A percentile compares a stretch with the other conserved stretches of the same genome.
Conservation (phyloP, 352 stramenopile genomes). For the Phytophthora citricola region DNA sequence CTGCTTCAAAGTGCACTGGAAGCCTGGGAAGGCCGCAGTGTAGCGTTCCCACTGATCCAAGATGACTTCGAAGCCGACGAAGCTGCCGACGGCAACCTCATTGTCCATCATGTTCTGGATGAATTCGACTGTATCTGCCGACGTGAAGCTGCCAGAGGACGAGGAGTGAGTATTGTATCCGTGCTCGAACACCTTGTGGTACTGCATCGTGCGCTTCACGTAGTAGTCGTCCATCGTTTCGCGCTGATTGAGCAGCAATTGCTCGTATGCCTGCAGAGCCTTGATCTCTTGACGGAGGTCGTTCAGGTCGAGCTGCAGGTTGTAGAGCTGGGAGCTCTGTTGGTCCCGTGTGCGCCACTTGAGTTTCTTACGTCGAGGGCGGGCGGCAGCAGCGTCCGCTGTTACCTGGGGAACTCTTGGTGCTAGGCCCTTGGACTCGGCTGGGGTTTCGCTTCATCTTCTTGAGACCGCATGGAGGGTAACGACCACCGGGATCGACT, state of each 20-base stretch:
- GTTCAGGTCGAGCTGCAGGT: conserved; percentile 62
- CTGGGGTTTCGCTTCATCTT: conserved; percentile 16
- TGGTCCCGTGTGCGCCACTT: conserved; percentile 68
- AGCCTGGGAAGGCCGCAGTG: conserved; percentile 39
- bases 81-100: conserved; percentile 44
- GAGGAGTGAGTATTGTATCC: conserved; percentile 37
- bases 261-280: conserved; percentile 39
- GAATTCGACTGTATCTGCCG: conserved; percentile 43
- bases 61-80: conserved; percentile 22
- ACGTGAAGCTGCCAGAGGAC: not conserved
- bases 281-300: conserved; percentile 58
- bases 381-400: conserved; percentile 22
- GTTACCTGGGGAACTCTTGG: conserved; percentile 25
- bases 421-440: conserved; percentile 22
- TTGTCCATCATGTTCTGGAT: conserved; percentile 53
- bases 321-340: conserved; percentile 67
- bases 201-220: conserved; percentile 55
- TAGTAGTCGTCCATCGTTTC: conserved; percentile 57
- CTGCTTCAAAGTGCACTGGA: conserved; percentile 38
- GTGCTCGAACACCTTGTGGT: conserved; percentile 64
- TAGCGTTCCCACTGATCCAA: conserved; percentile 62
- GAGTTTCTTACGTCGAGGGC: conserved; percentile 42
- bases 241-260: conserved; percentile 50
- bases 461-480: conserved; percentile 10
- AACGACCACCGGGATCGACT: conserved; percentile 11